phyloP scores from a whole-genome alignment of 2,329 filamentous ascomycete species.

The Lasiodiplodia gonubiensis region DNA sequence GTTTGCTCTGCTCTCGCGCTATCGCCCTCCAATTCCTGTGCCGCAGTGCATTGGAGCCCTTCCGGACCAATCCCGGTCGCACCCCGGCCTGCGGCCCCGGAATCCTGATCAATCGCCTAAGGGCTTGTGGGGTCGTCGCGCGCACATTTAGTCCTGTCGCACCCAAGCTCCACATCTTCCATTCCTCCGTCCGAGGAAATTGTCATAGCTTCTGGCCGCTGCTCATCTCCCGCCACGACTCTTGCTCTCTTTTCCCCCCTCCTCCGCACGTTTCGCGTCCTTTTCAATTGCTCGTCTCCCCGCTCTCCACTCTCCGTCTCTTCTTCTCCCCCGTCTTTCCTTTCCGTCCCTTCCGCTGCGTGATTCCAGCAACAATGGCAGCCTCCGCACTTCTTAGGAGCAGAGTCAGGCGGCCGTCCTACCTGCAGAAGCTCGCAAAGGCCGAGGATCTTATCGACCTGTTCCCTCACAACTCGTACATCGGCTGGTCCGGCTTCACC shows the following conservation, averaged over 20 bases:
- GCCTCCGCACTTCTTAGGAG: conserved; percentile 77
- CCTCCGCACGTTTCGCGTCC: not conserved
- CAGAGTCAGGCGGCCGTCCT: conserved; percentile 75
- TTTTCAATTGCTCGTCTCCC: conserved; percentile 4
- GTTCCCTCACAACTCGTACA: conserved; percentile 84
- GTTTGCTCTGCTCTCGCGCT: not conserved
- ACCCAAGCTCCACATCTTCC: conserved; percentile 19
- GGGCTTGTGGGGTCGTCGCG: conserved; percentile 1
- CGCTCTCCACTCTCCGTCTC: not conserved
- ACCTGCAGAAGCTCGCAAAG: conserved; percentile 79
- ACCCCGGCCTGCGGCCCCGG: conserved; percentile 19
- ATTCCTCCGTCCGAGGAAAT: conserved; percentile 25
- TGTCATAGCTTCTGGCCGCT: conserved; percentile 23
- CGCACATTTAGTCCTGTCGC: not conserved
- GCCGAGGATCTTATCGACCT: conserved; percentile 79
- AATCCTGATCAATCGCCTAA: not conserved
- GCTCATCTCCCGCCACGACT: conserved; percentile 15
- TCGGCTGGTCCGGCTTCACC: conserved; percentile 91
- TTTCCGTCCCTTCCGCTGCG: not conserved
- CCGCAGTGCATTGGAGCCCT: not conserved
- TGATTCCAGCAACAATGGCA: conserved; percentile 46
- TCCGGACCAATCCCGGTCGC: conserved; percentile 7
- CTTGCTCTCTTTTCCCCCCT: not conserved
- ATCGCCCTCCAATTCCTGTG: not conserved
- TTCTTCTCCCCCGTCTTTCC: conserved; percentile 19